Evolutionary conservation across 176 grass and related monocot species (phyloP).

Genomic region (Bothriochloa decipiens): DNA sequence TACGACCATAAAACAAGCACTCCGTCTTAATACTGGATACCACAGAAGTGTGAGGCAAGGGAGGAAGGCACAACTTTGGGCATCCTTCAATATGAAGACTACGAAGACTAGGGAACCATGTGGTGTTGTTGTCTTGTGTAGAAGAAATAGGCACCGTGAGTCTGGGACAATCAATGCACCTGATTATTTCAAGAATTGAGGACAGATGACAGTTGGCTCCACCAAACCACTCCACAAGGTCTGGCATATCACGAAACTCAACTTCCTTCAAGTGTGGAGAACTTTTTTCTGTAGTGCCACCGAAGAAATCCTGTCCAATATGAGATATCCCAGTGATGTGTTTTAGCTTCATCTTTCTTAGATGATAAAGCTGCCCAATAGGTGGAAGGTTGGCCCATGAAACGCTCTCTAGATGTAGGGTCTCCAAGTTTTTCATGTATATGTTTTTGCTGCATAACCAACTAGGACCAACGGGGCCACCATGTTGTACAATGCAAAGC

Average conservation of each 20-base stretch:
- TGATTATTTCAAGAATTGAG: not conserved
- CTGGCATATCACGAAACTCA: not conserved
- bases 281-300: not conserved
- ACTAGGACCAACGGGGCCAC: not conserved
- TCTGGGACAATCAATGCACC: not conserved
- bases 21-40: rapidly evolving
- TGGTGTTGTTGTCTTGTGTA: not conserved
- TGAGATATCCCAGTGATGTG: not conserved
- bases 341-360: not conserved
- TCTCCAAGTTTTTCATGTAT: not conserved
- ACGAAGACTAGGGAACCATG: not conserved
- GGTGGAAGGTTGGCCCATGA: slow-evolving; percentile 17
- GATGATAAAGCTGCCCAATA: not conserved
- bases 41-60: slow-evolving; percentile 1
- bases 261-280: not conserved
- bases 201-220: not conserved
- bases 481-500: not conserved
- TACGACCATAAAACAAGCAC: not conserved
- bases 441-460: not conserved
- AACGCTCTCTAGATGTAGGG: not conserved
- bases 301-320: not conserved
- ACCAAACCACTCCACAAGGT: not conserved
- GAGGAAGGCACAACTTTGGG: not conserved
- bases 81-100: rapidly evolving
- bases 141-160: not conserved